Evolutionary conservation across 768 basidiomycete species (phyloP), one percentile per base, ranked within the genome.

Genomic region (Psilocybe azurescens): DNA sequence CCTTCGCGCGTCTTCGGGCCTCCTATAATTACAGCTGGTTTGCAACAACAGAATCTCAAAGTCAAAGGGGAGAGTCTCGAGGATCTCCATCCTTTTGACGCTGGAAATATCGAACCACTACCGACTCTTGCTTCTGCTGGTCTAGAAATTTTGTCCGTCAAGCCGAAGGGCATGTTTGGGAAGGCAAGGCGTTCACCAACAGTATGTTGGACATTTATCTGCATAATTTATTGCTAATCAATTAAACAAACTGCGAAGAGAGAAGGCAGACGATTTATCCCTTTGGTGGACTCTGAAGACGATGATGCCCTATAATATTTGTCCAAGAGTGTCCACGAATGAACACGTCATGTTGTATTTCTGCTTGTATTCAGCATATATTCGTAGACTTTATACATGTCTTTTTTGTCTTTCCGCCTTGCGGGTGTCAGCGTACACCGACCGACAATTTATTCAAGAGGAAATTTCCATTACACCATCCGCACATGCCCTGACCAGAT

Each of bases 201-300:
- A 28, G 73, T 75, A 56, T 61, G 72, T 67, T 13, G 33, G 6
- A 47, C 24, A 36, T n/a, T 20, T 53, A 44, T 46, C 61, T 13
- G 10, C 11, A 54, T 28, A 14, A 33, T 58, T 39, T 1, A 52
- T 38, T 46, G 7, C 44, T 2, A 39, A 33, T 49, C 60, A 32
- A 57, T 41, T 44, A 49, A 20, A 48, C 28, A 36, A 30, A 6
- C 44, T n/a, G 46, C 55, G 5, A 57, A 81, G 79, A 77, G 74
- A 64, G 77, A 79, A 66, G 80, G 81, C 64, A 75, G 81, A 58
- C 74, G 83, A 11, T 84, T 83, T 58, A 83, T 84, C 32, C 80
- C 82, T 8, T 62, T 84, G 44, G 73, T 79, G 50, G 80, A 82
- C 62, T 79, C 79, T 3, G 82, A 84, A 44, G 79, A 79, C n/a